Percentiles rank a stretch among this genome's conserved stretches.
These are phyloP conservation scores for Rhizopogon vinicolor DNA, from an alignment of 768 basidiomycete genomes.

Conservation along the genomic window DNA sequence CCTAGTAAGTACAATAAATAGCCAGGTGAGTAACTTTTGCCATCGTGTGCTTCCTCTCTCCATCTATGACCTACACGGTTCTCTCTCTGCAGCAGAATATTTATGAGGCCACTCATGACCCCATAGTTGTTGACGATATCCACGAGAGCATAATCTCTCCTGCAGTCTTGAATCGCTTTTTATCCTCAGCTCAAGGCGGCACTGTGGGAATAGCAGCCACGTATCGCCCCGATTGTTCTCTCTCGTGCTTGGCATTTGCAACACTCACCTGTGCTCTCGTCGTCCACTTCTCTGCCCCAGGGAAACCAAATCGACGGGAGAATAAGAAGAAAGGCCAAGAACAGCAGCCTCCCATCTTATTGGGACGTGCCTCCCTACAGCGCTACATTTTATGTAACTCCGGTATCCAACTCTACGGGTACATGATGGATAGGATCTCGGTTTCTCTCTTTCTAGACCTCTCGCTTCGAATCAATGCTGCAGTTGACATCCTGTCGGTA, in stretches of 20 bases:
- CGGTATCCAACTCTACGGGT: conserved; percentile 30
- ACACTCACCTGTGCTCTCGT: conserved; percentile 30
- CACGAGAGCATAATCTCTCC: conserved; percentile 22
- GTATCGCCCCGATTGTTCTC: conserved; percentile 29
- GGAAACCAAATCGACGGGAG: not conserved
- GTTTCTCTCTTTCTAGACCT: conserved; percentile 36
- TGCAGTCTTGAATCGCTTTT: conserved; percentile 22
- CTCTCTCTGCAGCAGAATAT: conserved; percentile 30
- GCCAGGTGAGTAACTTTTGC: not conserved
- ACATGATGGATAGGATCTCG: conserved; percentile 43
- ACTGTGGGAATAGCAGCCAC: conserved; percentile 39
- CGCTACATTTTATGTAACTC: conserved; percentile 27
- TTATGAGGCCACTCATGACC: conserved; percentile 19
- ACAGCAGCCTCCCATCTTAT: not conserved
- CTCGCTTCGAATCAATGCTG: conserved; percentile 27
- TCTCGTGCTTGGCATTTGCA: conserved; percentile 38
- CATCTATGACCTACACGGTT: conserved; percentile 6
- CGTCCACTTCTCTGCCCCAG: conserved; percentile 23
- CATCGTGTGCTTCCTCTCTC: not conserved
- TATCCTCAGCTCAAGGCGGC: conserved; percentile 18
- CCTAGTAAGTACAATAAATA: conserved; percentile 1
- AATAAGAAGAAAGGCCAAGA: not conserved
- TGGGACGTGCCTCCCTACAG: conserved; percentile 21
- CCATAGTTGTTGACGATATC: conserved; percentile 24
- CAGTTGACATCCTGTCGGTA: conserved; percentile 39